Evolutionary conservation across 2,329 filamentous ascomycete species (phyloP).

Genomic region (Pseudonectria foliicola): DNA sequence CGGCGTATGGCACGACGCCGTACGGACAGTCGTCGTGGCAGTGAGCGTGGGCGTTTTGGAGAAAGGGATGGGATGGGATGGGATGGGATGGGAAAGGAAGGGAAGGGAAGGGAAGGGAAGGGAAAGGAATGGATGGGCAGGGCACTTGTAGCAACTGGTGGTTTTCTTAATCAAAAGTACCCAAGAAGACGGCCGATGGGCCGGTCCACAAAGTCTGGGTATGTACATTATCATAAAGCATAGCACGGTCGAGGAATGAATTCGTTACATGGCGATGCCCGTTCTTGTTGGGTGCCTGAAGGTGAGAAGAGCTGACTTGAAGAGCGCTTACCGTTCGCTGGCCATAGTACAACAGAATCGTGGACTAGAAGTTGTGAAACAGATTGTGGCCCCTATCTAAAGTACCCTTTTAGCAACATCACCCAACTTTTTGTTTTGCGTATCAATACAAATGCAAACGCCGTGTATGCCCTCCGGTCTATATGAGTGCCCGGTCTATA

Average conservation of each 20-base stretch:
- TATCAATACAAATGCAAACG: constrained; percentile 17
- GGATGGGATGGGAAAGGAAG: constrained; percentile 13
- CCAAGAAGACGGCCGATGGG: constrained; percentile 6
- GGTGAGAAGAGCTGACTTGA: constrained; percentile 1
- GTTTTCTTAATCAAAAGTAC: constrained; percentile 15
- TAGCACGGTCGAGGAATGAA: constrained; percentile 21
- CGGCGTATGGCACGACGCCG: constrained; percentile 54
- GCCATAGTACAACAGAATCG: too few relatives aligned
- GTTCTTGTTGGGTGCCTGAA: constrained; percentile 7
- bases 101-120: too few relatives aligned
- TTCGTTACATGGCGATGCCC: too few relatives aligned
- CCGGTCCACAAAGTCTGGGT: constrained; percentile 11
- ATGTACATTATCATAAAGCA: constrained; percentile 18
- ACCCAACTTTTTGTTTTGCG: too few relatives aligned
- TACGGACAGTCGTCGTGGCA: constrained; percentile 46
- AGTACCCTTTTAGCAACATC: too few relatives aligned
- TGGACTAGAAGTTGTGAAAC: too few relatives aligned
- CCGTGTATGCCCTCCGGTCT: constrained; percentile 12
- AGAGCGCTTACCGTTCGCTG: too few relatives aligned
- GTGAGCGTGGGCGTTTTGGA: constrained; percentile 24
- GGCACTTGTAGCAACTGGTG: constrained; percentile 11
- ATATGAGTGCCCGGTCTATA: constrained; percentile 12
- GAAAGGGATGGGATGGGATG: too few relatives aligned
- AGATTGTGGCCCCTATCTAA: too few relatives aligned
- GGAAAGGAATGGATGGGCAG: too few relatives aligned